Base-by-base conservation (phyloP, 495 filamentous ascomycete genomes). In the Tuber calosporum region DNA sequence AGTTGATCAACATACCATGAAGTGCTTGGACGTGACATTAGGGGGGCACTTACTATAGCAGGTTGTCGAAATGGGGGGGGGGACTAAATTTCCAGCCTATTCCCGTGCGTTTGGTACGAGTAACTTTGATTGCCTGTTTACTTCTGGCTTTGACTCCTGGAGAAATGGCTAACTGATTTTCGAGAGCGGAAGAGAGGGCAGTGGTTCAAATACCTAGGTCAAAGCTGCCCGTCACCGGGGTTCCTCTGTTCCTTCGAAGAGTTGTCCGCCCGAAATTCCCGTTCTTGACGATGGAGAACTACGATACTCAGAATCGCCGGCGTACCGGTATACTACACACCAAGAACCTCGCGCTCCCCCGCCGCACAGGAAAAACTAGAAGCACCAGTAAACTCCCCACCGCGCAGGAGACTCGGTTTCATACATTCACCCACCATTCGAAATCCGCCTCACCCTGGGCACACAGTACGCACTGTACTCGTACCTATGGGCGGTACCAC, bases 391-490 rank as follows among this genome's bases (percentile, higher is more conserved):
- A 84, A 85, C 17, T 82, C 84, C 43, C 79, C 77, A 30, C 83
- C 83, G 83, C 83, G 84, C 4, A 82, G 80, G 43, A 85, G 74
- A 40, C 69, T 80, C 15, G 83, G 84, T 62, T 84, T 84, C 11
- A 77, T 58, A 37, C 22, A 17, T 34, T 19, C 26, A 34, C 26
- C 26, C 19, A 62, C 26, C 26, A 17, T 13, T 6, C 26, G 13
- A 62, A 11, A 15, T 26, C 13, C 26, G 30, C 26, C 13, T 19
- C 17, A 15, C 53, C 53, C n/a, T 58, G 9, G 19, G 8, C 30
- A 19, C 53, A 17, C 30, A 26, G 8, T 26, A 62, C 11, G 15
- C 3, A 69, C 6, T 6, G 8, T 40, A 11, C 11, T 1, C 39
- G 5, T 13, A 34, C 26, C 41, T 58, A 70, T 26, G 42, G 80